Base-by-base conservation (phyloP, 208 protist species). In the Acanthamoeba royreba region DNA sequence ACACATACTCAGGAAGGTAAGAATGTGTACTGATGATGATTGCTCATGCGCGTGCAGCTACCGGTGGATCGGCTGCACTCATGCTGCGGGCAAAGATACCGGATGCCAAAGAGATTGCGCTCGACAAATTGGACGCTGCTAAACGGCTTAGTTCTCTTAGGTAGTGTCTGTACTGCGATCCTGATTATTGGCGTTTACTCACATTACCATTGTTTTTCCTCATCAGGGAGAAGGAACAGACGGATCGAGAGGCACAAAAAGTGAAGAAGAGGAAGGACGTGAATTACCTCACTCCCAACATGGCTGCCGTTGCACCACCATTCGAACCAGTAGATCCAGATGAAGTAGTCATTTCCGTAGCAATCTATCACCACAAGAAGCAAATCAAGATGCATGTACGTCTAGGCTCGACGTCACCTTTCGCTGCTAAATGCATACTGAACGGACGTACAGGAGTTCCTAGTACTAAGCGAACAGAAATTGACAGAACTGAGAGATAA, bases 401-500 rank as follows among this genome's bases (percentile, higher is more conserved):
- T 28, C n/a, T n/a, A 69, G 25, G 25, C 58, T 69, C 58, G 7
- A 9, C 58, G 25, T 69, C 5, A 11, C 19, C 58, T 28, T 69
- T 28, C 9, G 7, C 58, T 7, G 25, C n/a, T 7, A 11, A 7
- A 31, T 69, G 13, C 49, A 19, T 19, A 25, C 49, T 9, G 9
- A 9, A 55, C 49, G 49, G 13, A 55, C 49, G 49, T 77, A 38
- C 79, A 88, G 79, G 79, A 88, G 79, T 88, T 63, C 35, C 40
- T 88, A 28, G 95, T 97, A 3, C 33, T 96, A 0, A 96, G 95
- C 11, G 95, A 89, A 35, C 93, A 96, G 79, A 55, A 38, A n/a
- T 49, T 97, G 13, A 94, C 95, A 8, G 87, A 69, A 2, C 77
- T 97, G 13, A 77, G 89, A 38, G 96, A 97, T 77, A 94, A 88